phyloP scores from a whole-genome alignment of 345 rosid species.

The Schrenkiella parvula region DNA sequence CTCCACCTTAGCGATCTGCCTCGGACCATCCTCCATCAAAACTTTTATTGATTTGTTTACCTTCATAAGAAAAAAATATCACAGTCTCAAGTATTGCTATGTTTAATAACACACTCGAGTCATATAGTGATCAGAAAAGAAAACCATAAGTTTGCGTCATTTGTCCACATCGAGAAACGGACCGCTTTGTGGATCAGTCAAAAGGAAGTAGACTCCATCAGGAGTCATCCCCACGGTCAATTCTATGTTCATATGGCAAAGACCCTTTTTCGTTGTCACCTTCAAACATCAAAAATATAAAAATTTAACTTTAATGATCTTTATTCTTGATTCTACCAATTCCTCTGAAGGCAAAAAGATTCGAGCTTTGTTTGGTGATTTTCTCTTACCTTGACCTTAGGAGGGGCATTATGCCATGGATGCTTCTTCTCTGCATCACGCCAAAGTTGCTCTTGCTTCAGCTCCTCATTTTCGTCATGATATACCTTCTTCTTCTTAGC shows the following conservation, averaged over 20 bases:
- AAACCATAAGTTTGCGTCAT: slow-evolving; percentile 7
- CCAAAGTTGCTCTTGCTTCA: slow-evolving; percentile 51
- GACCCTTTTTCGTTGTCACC: slow-evolving; percentile 52
- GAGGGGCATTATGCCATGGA: slow-evolving; percentile 50
- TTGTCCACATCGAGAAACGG: slow-evolving; percentile 64
- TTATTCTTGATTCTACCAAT: neutral
- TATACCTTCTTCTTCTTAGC: neutral
- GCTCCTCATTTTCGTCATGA: slow-evolving; percentile 30
- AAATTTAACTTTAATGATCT: neutral
- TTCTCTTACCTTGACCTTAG: slow-evolving; percentile 48
- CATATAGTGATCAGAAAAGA: neutral
- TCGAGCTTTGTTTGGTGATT: neutral
- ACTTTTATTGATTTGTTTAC: slow-evolving; percentile 59
- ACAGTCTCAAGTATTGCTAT: neutral
- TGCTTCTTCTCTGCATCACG: slow-evolving; percentile 45
- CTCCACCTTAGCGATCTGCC: slow-evolving; percentile 61
- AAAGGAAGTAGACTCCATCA: slow-evolving; percentile 53
- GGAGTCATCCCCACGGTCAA: slow-evolving; percentile 31
- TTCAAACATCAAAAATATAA: slow-evolving; percentile 34
- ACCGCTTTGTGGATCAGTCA: slow-evolving; percentile 50
- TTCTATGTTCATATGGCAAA: slow-evolving; percentile 5
- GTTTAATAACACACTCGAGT: neutral
- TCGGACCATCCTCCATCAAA: slow-evolving; percentile 53
- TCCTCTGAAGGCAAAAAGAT: neutral
- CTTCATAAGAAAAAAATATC: slow-evolving; percentile 24